Evolutionary conservation across 345 rosid species (phyloP), one percentile per base, ranked within the genome.

Genomic region (Populus tremula): DNA sequence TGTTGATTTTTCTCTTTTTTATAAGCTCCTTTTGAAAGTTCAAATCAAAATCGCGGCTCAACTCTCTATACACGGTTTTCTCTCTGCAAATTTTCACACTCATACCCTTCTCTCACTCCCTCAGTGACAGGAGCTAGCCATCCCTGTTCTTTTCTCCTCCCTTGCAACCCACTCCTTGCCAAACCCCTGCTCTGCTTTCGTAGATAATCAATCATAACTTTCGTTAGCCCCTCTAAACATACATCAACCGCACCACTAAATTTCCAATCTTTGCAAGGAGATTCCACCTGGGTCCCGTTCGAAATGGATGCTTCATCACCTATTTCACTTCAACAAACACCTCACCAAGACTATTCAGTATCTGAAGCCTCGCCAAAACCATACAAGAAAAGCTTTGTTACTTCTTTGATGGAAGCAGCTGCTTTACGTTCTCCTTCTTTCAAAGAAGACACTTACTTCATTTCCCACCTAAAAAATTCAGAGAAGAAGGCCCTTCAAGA

Each of bases 391-490:
- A 89, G 85, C 86, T 87, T 94, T 67, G 90, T 91, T 8, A 80
- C 94, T 7, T 76, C 98, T n/a, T 84, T 92, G 39, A 93, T 92
- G 92, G 93, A 87, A 70, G 93, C 90, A 33, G 85, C 92, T 11
- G 71, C 94, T 16, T 89, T 88, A 80, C 92, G 91, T 25, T 77
- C 90, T 33, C 84, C 91, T 17, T 88, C 96, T 27, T 85, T 90
- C 87, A 92, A 88, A 77, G 99, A 96, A 80, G 99, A 96, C 88
- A 84, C 94, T 2, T 94, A 96, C 89, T 85, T 91, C 77, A 67
- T 85, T 76, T 88, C 93, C 67, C 85, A 88, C 71, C 92, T 93
- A 84, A 93, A 91, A 82, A 80, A 97, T 53, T 75, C 93, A 13
- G 97, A 95, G 85, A 88, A 86, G 25, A 95, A 89, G 67, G 85